Evolutionary conservation across 306 rosid species (phyloP), one percentile per base, ranked within the genome.

Genomic region (Sicyos edulis): DNA sequence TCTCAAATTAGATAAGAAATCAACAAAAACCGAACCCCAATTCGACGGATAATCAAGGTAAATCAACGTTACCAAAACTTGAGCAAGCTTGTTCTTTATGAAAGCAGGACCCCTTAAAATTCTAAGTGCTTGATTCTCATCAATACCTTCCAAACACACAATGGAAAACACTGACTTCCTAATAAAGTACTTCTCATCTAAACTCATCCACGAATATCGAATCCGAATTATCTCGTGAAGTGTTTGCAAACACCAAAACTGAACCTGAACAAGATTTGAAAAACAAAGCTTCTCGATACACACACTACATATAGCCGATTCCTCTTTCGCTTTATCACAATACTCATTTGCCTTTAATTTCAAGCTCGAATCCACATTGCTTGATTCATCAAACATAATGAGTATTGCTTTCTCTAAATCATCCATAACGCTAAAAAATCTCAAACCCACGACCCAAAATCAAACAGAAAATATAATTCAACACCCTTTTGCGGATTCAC

Each of bases 211-310:
- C 12, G 88, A 80, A 82, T 93, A 91, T n/a, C 96, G 82, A 19
- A 78, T 75, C 71, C 82, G 86, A 71, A 93, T 85, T 51, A 82
- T 83, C 54, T 91, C 99, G 1, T 88, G 96, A 7, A 93, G 85
- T 2, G 99, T 83, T 84, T 93, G 97, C 34, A 93, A 81, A 76
- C 91, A 86, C 99, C 99, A 93, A 82, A 93, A 93, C 82, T 88
- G 99, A 34, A 91, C 93, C 80, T 90, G 92, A 59, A 82, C 88
- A 2, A 88, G 74, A 81, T 76, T 85, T 24, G 99, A 86, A 74
- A 76, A 83, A 70, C 95, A 85, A 21, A 93, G 60, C 73, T 80
- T 93, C 65, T 93, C 89, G 49, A 91, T 80, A 78, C 99, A 91
- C 71, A 88, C 68, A 44, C 89, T 88, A 49, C 88, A 87, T 54